Conservation (phyloP, 2,329 filamentous ascomycete genomes). For the Fusarium sp. region DNA sequence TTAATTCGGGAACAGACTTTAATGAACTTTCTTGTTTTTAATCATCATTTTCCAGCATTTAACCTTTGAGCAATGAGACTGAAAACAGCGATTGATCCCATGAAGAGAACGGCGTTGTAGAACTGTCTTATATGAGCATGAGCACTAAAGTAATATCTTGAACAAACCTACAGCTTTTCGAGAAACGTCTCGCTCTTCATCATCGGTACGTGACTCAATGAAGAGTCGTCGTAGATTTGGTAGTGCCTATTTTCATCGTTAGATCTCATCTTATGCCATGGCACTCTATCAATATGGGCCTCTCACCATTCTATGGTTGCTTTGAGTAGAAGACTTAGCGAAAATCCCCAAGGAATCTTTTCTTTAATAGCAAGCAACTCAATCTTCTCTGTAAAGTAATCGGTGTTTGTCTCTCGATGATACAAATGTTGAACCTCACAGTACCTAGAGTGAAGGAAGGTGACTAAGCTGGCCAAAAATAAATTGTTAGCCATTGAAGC, state of each 20-base stretch:
- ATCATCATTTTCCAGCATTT: constrained; percentile 61
- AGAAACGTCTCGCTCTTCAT: constrained; percentile 94
- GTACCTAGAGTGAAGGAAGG: constrained; percentile 1
- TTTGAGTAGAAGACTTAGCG: neutral
- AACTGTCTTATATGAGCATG: constrained; percentile 69
- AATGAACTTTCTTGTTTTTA: neutral
- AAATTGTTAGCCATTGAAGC: constrained; percentile 45
- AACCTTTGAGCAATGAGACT: constrained; percentile 92
- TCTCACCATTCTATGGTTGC: constrained; percentile 32
- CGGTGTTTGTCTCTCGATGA: neutral
- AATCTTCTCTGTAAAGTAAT: neutral
- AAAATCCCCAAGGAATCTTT: too few species aligned
- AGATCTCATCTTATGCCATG: neutral
- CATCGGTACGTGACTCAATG: constrained; percentile 91
- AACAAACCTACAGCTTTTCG: constrained; percentile 76
- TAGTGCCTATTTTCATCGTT: constrained; percentile 67
- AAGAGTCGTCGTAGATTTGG: constrained; percentile 97
- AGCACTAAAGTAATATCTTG: neutral
- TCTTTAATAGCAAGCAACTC: neutral
- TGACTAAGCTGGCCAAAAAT: constrained; percentile 42
- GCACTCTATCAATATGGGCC: neutral
- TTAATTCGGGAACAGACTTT: neutral
- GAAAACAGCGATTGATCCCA: constrained; percentile 95
- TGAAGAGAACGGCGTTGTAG: constrained; percentile 96
- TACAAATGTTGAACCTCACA: constrained; percentile 9